Evolutionary conservation across 1,139 yeast species (phyloP), one percentile per base, ranked within the genome.

Genomic region (Lizanozyma gosingica): DNA sequence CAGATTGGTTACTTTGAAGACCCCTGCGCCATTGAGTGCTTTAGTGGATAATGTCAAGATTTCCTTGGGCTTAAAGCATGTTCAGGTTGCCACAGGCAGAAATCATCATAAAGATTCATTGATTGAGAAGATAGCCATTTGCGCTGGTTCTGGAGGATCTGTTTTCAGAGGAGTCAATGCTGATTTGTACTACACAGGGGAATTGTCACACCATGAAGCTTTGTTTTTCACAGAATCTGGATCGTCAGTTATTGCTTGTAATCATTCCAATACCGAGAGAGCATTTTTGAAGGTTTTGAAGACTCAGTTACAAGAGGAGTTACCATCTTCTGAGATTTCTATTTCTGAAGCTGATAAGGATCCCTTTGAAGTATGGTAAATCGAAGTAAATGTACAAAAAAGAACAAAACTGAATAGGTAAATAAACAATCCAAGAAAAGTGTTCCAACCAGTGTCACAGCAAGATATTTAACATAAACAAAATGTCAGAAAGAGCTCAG

Each of bases 121-220:
- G 11, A 65, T 84, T 35, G 59, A 57, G 17, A 67, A 71, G 0
- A 67, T 88, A n/a, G 97, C 97, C 1, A 59, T 92, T 17, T 92
- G 99, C 60, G 98, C 98, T 3, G 99, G 99, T 0, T 85, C 96
- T 3, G 99, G 99, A 0, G 80, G 85, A 1, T 65, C 77, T 0
- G 80, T 84, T 0, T 74, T 84, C 53, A 62, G 64, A 40, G 81
- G 83, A 0, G 77, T 76, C 2, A 51, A 70, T 4, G 94, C 90
- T 0, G 98, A 92, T 52, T 66, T 88, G 35, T 83, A 73, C 56
- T 76, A 80, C 53, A 90, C 98, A 0, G 99, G 99, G 1, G 98
- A 94, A 55, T 64, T 94, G 47, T 82, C 95, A 15, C 98, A 92
- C 55, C 98, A 94, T 54, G 97, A 92, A 56, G 83, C 85, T 3